phyloP scores from a whole-genome alignment of 1,139 yeast genomes.

The Wickerhamomyces sp. region DNA sequence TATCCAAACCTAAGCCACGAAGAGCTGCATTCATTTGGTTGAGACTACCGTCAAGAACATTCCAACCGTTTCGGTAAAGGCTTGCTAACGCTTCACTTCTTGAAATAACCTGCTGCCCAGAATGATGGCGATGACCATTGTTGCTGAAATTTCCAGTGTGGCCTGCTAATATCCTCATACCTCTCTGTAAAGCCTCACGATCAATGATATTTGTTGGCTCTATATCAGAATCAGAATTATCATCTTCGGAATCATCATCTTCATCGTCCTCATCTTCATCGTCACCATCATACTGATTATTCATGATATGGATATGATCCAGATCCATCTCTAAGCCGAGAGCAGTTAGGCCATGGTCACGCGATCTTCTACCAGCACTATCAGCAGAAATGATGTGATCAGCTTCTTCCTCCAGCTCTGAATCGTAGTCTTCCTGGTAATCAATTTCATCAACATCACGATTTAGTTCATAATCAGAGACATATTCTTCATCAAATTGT shows the following conservation, averaged over 20 bases:
- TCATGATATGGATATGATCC: no score
- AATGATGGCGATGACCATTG: not conserved
- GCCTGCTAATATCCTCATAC: not conserved
- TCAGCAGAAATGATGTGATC: slow-evolving; percentile 29
- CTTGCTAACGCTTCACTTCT: not conserved
- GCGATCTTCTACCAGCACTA: not conserved
- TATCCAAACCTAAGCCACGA: not conserved
- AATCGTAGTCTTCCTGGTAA: slow-evolving; percentile 14
- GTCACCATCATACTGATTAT: not conserved
- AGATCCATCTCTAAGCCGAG: no score
- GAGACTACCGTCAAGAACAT: not conserved
- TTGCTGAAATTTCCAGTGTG: not conserved
- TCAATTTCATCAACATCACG: slow-evolving; percentile 22
- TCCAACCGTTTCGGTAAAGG: slow-evolving; percentile 1
- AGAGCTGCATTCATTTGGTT: not conserved
- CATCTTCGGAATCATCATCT: slow-evolving; percentile 23
- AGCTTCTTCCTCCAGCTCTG: slow-evolving; percentile 21
- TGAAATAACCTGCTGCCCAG: not conserved
- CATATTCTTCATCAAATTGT: slow-evolving; percentile 33
- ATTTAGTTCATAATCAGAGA: slow-evolving; percentile 16
- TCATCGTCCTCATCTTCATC: slow-evolving; percentile 1
- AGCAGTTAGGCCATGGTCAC: no score
- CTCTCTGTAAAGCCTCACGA: not conserved
- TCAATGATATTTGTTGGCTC: not conserved
- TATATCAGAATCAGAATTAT: slow-evolving; percentile 4